phyloP scores from a whole-genome alignment of 768 basidiomycete species.

The Tulasnella sp. region DNA sequence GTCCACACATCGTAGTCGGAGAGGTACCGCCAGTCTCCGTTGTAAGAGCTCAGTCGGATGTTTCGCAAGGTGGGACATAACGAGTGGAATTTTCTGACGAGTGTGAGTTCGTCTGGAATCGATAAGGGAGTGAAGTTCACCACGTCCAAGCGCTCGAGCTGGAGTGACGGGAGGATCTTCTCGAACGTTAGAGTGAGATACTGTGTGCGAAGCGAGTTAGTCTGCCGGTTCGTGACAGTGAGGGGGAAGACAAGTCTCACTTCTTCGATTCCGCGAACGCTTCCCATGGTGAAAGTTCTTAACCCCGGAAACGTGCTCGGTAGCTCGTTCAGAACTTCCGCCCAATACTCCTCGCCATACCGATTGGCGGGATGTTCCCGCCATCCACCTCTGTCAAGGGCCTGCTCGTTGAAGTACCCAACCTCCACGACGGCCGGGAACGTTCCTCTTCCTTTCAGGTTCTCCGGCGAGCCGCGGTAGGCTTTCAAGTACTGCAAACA shows the following conservation, averaged over 20 bases:
- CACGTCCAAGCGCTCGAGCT: not conserved
- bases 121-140: not conserved
- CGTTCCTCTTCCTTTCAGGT: not conserved
- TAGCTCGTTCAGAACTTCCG: not conserved
- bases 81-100: not conserved
- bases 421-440: not conserved
- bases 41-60: not conserved
- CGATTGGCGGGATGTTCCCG: not conserved
- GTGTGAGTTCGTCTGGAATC: not conserved
- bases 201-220: not conserved
- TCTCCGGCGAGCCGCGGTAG: not conserved
- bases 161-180: not conserved
- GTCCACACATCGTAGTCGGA: not conserved
- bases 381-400: not conserved
- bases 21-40: not conserved
- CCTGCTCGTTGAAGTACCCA: not conserved
- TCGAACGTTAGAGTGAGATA: not conserved
- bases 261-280: not conserved
- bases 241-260: not conserved
- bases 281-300: not conserved
- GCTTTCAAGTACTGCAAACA: not conserved
- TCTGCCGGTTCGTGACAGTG: not conserved
- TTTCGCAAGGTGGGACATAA: not conserved
- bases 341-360: not conserved
- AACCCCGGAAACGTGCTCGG: not conserved